Base-by-base conservation (phyloP, 768 basidiomycete genomes). In the Russula dissimulans region DNA sequence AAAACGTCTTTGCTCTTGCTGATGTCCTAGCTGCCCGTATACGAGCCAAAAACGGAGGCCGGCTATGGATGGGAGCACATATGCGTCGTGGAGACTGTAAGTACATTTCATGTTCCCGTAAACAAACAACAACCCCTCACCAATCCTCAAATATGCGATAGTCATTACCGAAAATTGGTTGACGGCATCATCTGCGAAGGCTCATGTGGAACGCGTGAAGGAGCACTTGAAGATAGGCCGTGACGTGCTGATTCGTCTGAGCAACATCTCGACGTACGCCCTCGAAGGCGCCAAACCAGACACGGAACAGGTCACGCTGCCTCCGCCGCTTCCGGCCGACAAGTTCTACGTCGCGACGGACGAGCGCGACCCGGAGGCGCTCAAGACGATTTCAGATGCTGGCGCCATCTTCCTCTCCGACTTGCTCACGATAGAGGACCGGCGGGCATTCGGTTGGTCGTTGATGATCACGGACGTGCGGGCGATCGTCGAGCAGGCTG, bases 81-180 rank as follows among this genome's bases (percentile, higher is more conserved):
- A 76, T 77, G 73, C 75, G 76, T 17, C 73, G 76, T 41, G 76
- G 75, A 54, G 76, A 77, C 47, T 77, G 75, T 76, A 50, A 70
- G 74, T 63, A 5, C 9, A 26, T 49, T 61, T 31, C 62, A 22
- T 5, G 51, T 42, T 38, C 11, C 18, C 29, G 7, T 11, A 7
- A 0, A 9, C 7, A 29, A 26, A 1, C 15, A 29, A 50, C 11
- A 34, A n/a, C 32, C 17, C 11, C 48, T 3, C 9, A 49, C 32
- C 9, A 26, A 15, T n/a, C 32, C 9, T 12, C 31, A 11, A 1
- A 32, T 32, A 49, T 6, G 12, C 32, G 62, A 26, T 55, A 69
- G 73, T 72, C n/a, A 65, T 73, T 34, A 65, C 65, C 8, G 61
- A 67, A 44, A 62, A 65, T 39, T 77, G 75, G 74, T 70, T 29